Base-by-base conservation (phyloP, 371 early-diverging fungal species). In the Actinomucor elegans region DNA sequence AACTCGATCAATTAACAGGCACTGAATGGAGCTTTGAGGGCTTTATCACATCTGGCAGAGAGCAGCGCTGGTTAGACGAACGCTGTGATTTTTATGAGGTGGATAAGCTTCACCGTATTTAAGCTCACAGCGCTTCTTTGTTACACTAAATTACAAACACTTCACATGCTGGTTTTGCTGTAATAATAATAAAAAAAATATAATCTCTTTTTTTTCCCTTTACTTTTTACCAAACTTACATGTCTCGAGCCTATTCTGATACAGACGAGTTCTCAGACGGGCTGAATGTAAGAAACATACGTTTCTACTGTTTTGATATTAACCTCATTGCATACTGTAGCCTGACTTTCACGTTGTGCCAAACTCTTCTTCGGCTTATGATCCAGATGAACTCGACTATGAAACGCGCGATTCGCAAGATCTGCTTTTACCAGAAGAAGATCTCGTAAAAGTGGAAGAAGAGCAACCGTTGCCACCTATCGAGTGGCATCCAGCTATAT, bases 1-100 rank as follows among this genome's bases (percentile, higher is more conserved):
- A 64, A n/a, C 15, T 43, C 4, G 14, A 47, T 1, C 44, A 61
- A 6, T 27, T 76, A 4, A 57, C 66, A 11, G 51, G 29, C 10
- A 26, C 54, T 18, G 76, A 72, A 17, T 76, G 76, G 76, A 51
- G 57, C 14, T 44, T 61, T 11, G 58, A 70, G 1, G 15, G 48
- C 6, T 63, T 52, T 11, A 28, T 44, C 5, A 26, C 21, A 7
- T 47, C 52, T n/a, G 56, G 57, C 3, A 55, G 53, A 46, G 60
- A 64, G 36, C 41, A 50, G n/a, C n/a, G 46, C 24, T 65, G 67
- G 62, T 29, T 73, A n/a, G 47, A 60, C n/a, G 55, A 47, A 15
- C 48, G 59, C 2, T 41, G 56, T 23, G 64, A 66, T 26, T 73
- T 69, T 32, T 55, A 50, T 23, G 35, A 57, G 9, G 57, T 57